Conservation (phyloP, 2,329 filamentous ascomycete species). For the Microcyclospora pomicola region DNA sequence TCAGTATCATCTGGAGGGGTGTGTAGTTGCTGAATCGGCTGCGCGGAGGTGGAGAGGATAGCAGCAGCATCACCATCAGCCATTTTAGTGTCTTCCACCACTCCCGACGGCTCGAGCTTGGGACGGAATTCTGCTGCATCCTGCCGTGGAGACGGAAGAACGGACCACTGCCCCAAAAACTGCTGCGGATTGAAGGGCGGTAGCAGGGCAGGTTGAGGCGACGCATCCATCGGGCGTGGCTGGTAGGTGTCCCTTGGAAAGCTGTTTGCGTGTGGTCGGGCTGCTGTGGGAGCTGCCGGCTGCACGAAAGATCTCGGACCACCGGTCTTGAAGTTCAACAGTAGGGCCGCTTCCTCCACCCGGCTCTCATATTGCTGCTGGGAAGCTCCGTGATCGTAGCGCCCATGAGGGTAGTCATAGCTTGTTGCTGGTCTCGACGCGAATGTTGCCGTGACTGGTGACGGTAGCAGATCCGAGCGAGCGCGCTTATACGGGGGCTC, state of each 20-base stretch:
- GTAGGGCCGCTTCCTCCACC: constrained; percentile 32
- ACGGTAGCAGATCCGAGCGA: constrained; percentile 42
- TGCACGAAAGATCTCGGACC: constrained; percentile 10
- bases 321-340: constrained; percentile 29
- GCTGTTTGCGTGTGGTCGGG: constrained; percentile 21
- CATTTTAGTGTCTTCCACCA: too few relatives aligned
- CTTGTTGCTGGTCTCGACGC: constrained; percentile 34
- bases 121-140: too few relatives aligned
- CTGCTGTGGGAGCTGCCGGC: constrained; percentile 5
- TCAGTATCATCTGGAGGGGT: constrained; percentile 23
- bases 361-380: constrained; percentile 18
- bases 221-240: constrained; percentile 10
- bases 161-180: neutral
- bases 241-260: constrained; percentile 15
- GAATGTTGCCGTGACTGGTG: constrained; percentile 27
- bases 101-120: too few relatives aligned
- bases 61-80: too few relatives aligned
- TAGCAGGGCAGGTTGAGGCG: constrained; percentile 9
- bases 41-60: too few relatives aligned
- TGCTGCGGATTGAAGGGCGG: constrained; percentile 17
- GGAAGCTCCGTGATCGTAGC: too few relatives aligned
- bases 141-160: neutral
- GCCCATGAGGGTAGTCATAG: constrained; percentile 23
- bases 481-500: constrained; percentile 46
- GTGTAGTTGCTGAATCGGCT: constrained; percentile 11